Conservation (phyloP, 1,284 basidiomycete genomes). For the Pseudozyma thailandica region DNA sequence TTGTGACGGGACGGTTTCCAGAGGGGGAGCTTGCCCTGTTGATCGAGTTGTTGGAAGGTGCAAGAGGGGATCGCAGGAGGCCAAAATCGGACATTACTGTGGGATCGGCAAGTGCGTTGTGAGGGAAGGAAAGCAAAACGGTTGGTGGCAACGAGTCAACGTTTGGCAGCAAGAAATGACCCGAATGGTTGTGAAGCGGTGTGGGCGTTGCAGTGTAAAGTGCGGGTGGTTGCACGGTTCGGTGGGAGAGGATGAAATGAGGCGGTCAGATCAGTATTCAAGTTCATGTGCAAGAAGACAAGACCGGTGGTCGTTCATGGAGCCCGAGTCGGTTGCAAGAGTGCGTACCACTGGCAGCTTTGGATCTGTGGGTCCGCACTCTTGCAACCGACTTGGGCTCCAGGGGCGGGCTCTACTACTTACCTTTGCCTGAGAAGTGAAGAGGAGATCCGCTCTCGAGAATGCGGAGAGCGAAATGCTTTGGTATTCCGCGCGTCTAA, state of each 20-base stretch:
- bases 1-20: conserved; percentile 31
- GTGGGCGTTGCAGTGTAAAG: neutral
- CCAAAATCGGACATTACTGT: conserved; percentile 57
- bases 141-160: neutral
- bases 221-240: no score
- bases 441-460: neutral
- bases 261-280: conserved; percentile 19
- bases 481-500: neutral
- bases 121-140: neutral
- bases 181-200: neutral
- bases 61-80: conserved; percentile 51
- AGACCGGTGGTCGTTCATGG: no score
- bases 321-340: no score
- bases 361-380: no score
- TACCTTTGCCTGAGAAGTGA: neutral
- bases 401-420: no score
- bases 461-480: neutral
- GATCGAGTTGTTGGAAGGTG: conserved; percentile 44
- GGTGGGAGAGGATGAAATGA: neutral
- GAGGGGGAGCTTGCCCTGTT: conserved; percentile 51
- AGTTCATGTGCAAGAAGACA: no score
- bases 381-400: no score
- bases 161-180: neutral
- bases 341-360: neutral
- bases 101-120: neutral